phyloP scores from a whole-genome alignment of 192 early-diverging fungal species.

The Ambispora gerdemannii region DNA sequence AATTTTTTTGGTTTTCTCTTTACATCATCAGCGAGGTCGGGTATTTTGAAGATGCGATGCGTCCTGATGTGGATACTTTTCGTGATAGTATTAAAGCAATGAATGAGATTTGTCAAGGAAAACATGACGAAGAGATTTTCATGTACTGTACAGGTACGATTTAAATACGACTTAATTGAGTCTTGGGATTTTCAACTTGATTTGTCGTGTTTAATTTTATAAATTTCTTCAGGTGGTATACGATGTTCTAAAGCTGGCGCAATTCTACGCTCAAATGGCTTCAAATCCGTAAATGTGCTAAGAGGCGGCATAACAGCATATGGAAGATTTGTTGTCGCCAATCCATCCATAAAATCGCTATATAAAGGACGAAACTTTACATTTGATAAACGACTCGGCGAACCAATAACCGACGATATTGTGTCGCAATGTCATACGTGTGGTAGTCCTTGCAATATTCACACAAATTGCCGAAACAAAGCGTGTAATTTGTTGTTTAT shows the following conservation, averaged over 20 bases:
- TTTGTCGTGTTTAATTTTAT: too few relatives aligned
- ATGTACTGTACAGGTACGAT: slow-evolving; percentile 70
- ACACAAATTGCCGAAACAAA: slow-evolving; percentile 69
- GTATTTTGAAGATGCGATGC: slow-evolving; percentile 64
- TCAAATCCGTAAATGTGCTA: slow-evolving; percentile 64
- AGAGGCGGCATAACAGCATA: slow-evolving; percentile 77
- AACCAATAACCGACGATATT: slow-evolving; percentile 64
- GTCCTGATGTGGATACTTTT: slow-evolving; percentile 72
- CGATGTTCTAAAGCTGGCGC: slow-evolving; percentile 79
- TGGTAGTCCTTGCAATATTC: slow-evolving; percentile 57
- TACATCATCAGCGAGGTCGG: slow-evolving; percentile 54
- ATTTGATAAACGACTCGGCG: slow-evolving; percentile 74
- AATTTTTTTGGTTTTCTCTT: neutral
- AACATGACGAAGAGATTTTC: slow-evolving; percentile 60
- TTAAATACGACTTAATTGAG: neutral
- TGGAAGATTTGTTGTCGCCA: slow-evolving; percentile 52
- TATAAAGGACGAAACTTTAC: slow-evolving; percentile 80
- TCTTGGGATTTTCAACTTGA: too few relatives aligned
- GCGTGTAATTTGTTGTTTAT: slow-evolving; percentile 72
- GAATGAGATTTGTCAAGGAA: slow-evolving; percentile 53
- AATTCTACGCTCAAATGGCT: slow-evolving; percentile 60
- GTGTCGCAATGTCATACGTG: slow-evolving; percentile 68
- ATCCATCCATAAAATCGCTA: slow-evolving; percentile 48
- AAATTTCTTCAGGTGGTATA: slow-evolving; percentile 57
- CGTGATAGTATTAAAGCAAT: slow-evolving; percentile 64